Evolutionary conservation across 106 monocot genomes (phyloP).

Genomic region (Amphibolis antarctica): DNA sequence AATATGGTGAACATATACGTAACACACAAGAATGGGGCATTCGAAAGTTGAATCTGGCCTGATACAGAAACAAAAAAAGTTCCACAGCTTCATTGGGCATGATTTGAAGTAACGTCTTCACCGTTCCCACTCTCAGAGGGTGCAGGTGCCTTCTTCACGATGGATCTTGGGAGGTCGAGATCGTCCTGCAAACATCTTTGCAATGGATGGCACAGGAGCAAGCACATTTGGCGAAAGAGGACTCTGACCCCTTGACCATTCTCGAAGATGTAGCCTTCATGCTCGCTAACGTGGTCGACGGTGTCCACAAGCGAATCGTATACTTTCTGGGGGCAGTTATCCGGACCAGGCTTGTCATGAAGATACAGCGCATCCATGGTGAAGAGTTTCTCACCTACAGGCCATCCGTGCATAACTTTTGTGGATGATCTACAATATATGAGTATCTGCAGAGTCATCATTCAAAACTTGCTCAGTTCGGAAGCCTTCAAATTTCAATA

Average conservation of each 20-base stretch:
- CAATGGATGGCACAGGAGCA: slow-evolving; percentile 63
- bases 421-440: slow-evolving; percentile 80
- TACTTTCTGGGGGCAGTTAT: slow-evolving; percentile 89
- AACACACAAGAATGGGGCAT: too few relatives aligned
- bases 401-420: slow-evolving; percentile 56
- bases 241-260: slow-evolving; percentile 49
- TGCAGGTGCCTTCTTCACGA: slow-evolving; percentile 31
- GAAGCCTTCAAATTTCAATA: too few relatives aligned
- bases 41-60: background rate
- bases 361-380: slow-evolving; percentile 80
- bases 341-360: slow-evolving; percentile 79
- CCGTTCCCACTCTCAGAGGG: slow-evolving; percentile 8
- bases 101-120: slow-evolving; percentile 22
- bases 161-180: slow-evolving; percentile 59
- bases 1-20: too few relatives aligned
- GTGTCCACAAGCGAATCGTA: slow-evolving; percentile 70
- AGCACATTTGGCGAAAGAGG: slow-evolving; percentile 46
- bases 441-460: slow-evolving; percentile 43
- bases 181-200: slow-evolving; percentile 79
- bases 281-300: slow-evolving; percentile 66
- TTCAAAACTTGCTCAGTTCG: too few relatives aligned
- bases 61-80: background rate
- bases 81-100: slow-evolving; percentile 17
- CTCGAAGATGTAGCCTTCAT: slow-evolving; percentile 89
- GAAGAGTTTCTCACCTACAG: slow-evolving; percentile 57